Conservation (phyloP, 352 stramenopile species). For the Phytophthora multivora region DNA sequence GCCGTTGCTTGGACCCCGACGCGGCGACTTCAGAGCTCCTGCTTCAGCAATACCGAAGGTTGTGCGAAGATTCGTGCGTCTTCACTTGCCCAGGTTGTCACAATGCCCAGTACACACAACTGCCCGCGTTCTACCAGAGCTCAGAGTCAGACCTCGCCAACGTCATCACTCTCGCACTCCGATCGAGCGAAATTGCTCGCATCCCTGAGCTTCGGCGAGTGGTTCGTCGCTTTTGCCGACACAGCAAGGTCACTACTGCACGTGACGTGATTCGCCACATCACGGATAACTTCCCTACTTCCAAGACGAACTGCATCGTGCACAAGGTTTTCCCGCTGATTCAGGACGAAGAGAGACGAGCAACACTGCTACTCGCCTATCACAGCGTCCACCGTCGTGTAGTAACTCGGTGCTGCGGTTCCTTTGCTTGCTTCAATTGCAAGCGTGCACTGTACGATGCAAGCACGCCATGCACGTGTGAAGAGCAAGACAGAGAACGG, state of each 20-base stretch:
- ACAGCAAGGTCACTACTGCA: constrained; percentile 16
- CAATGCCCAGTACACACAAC: constrained; percentile 33
- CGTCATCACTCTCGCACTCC: constrained; percentile 6
- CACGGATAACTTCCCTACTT: constrained; percentile 9
- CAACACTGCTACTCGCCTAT: constrained; percentile 44
- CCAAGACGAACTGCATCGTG: constrained; percentile 16
- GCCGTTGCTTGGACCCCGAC: constrained; percentile 3
- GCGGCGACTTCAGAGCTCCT: neutral
- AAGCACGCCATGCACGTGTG: constrained; percentile 6
- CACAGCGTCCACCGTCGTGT: constrained; percentile 35
- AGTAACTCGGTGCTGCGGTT: constrained; percentile 40
- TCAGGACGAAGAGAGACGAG: constrained; percentile 47
- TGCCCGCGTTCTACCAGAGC: constrained; percentile 21
- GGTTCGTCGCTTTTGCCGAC: constrained; percentile 20
- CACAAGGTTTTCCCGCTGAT: constrained; percentile 35
- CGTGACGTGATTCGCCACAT: constrained; percentile 21
- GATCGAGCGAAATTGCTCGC: constrained; percentile 8
- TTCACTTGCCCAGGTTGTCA: constrained; percentile 38
- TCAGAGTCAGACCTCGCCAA: constrained; percentile 3
- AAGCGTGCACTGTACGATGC: constrained; percentile 38
- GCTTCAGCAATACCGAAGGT: constrained; percentile 7
- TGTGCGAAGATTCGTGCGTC: constrained; percentile 30
- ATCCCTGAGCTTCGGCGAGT: constrained; percentile 22
- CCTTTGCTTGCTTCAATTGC: constrained; percentile 55
- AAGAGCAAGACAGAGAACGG: constrained; percentile 19